Evolutionary conservation across 2,329 filamentous ascomycete species (phyloP).

Genomic region (Cladosporium sp.): DNA sequence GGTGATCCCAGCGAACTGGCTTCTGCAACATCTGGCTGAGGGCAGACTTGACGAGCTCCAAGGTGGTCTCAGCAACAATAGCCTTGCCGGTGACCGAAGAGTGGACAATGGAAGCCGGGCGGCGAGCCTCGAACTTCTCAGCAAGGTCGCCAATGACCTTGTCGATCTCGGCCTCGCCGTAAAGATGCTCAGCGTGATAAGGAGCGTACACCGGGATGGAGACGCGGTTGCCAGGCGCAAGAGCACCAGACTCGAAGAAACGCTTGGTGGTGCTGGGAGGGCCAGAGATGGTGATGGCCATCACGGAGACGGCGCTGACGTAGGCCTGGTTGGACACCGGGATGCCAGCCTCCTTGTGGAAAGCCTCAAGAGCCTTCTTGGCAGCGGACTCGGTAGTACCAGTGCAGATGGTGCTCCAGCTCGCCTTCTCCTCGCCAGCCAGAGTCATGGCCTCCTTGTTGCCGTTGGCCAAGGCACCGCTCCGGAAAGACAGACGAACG

Average conservation of each 20-base stretch:
- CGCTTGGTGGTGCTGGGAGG: conserved; percentile 50
- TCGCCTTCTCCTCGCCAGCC: conserved; percentile 50
- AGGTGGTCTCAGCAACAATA: conserved; percentile 40
- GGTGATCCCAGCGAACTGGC: conserved; percentile 46
- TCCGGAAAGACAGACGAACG: conserved; percentile 62
- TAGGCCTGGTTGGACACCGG: conserved; percentile 50
- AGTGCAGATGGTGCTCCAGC: conserved; percentile 65
- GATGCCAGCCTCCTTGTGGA: conserved; percentile 52
- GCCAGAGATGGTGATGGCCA: conserved; percentile 56
- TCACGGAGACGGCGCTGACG: conserved; percentile 55
- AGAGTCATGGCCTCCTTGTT: conserved; percentile 48
- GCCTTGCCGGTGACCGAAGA: conserved; percentile 45
- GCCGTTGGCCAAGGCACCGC: conserved; percentile 45
- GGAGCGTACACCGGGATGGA: conserved; percentile 54
- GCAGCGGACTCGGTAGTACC: conserved; percentile 50
- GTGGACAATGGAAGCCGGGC: conserved; percentile 42
- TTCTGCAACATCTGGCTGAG: conserved; percentile 43
- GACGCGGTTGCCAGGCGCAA: conserved; percentile 47
- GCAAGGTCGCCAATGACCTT: conserved; percentile 44
- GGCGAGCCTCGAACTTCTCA: conserved; percentile 38
- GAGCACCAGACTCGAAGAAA: conserved; percentile 47
- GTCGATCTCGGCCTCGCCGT: conserved; percentile 46
- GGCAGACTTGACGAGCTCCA: conserved; percentile 41
- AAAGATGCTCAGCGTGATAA: conserved; percentile 56
- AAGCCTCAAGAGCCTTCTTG: conserved; percentile 49